Evolutionary conservation across 2,329 filamentous ascomycete genomes (phyloP), one percentile per base, ranked within the genome.

Genomic region (Sclerotinia glacialis): DNA sequence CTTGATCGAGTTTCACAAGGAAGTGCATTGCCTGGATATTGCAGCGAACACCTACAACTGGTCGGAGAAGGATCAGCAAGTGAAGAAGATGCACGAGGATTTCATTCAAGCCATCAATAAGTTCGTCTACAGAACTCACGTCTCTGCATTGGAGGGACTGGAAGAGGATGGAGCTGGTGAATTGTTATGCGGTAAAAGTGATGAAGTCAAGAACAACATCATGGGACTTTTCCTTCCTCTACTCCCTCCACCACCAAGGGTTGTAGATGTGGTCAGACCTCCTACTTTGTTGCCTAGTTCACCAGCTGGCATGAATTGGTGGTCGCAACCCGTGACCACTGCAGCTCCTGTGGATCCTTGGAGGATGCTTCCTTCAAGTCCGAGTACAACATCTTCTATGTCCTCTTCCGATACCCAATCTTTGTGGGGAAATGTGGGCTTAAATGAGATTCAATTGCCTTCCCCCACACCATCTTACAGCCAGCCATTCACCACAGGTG

Each of bases 161-260:
- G 95, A 99, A 82, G 95, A 98, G 81, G 94, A 97, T 75, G 95
- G 95, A 69, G 91, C 91, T 58, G 95, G 95, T 70, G 95, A 99
- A 81, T 84, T 99, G 72, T 87, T 98, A 69, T 90, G 90, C 76
- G 93, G 93, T 72, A 91, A 92, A 81, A 93, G 92, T 76, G 93
- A 97, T 73, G 93, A 97, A 73, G 94, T 97, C 79, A 97, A 97
- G 86, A 87, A 83, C 75, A 89, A 86, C 77, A 89, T 99, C 80
- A 85, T 91, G 83, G 86, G 85, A 74, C 84, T 98, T 76, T 93
- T 97, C 69, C 88, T 93, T 78, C 88, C 96, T 67, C 84, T 98
- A 71, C 86, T 96, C 69, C 93, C 90, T 61, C 88, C 92, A 67
- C 93, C 93, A 73, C 94, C 93, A 63, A 89, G 92, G 78, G 88